Evolutionary conservation across 768 basidiomycete genomes (phyloP).

Genomic region (Suillus ampliporus): DNA sequence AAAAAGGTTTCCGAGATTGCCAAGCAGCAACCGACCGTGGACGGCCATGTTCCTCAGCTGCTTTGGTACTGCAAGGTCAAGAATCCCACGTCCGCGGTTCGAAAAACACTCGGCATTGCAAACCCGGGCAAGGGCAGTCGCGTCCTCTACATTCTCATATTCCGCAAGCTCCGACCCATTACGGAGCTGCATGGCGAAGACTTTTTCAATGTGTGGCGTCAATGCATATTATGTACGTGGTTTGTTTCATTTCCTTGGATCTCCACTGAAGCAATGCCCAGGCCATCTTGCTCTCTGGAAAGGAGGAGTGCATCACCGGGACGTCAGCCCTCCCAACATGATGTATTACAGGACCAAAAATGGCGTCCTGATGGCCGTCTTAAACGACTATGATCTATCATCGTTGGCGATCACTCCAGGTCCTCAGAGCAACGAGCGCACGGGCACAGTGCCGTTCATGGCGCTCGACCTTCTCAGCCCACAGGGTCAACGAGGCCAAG

Average conservation of each 20-base stretch:
- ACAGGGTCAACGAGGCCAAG: no score
- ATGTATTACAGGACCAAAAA: conserved; percentile 13
- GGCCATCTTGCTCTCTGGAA: not conserved
- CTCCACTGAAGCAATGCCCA: not conserved
- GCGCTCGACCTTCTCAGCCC: no score
- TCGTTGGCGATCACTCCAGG: not conserved
- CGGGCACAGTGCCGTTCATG: no score
- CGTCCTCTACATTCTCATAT: conserved; percentile 1
- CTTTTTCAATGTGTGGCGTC: not conserved
- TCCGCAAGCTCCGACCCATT: not conserved
- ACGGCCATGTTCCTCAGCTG: not conserved
- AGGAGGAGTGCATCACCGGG: not conserved
- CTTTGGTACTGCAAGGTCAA: not conserved
- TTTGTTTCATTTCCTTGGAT: not conserved
- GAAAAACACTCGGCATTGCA: not conserved
- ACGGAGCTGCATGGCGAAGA: not conserved
- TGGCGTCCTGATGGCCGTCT: conserved; percentile 13
- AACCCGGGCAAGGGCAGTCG: not conserved
- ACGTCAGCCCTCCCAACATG: conserved; percentile 18
- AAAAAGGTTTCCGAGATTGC: not conserved
- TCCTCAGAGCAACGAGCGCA: no score
- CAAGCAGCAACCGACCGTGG: no score
- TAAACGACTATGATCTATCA: conserved; percentile 25
- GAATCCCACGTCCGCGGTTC: not conserved
- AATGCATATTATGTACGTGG: not conserved